These are phyloP conservation scores for Codiaeum variegatum DNA, from an alignment of 441 rosid genomes.

Conservation along the genomic window DNA sequence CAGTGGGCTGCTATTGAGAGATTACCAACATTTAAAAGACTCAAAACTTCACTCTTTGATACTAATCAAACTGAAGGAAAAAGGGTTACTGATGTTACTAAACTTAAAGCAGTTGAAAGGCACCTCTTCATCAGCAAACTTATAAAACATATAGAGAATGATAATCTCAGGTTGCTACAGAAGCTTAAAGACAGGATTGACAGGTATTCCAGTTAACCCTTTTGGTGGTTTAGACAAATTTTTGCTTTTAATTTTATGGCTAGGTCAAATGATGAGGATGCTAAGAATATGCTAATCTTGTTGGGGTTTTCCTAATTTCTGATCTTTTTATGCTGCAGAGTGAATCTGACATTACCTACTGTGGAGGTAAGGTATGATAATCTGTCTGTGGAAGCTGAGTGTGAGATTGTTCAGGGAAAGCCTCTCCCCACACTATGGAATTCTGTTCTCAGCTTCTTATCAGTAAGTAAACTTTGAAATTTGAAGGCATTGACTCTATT, in stretches of 20 bases:
- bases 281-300: too few species aligned
- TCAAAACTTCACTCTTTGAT: constrained; percentile 36
- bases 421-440: constrained; percentile 48
- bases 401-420: constrained; percentile 38
- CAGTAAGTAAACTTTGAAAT: constrained; percentile 14
- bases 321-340: too few species aligned
- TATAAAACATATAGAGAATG: constrained; percentile 48
- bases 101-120: constrained; percentile 48
- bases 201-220: constrained; percentile 36
- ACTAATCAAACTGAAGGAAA: constrained; percentile 19
- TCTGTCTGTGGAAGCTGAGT: constrained; percentile 39
- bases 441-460: constrained; percentile 2
- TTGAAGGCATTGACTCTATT: too few species aligned
- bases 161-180: constrained; percentile 43
- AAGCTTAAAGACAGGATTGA: constrained; percentile 55
- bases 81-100: constrained; percentile 38
- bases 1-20: constrained; percentile 39
- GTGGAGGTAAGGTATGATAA: constrained; percentile 41
- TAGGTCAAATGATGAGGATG: too few species aligned
- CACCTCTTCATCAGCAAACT: constrained; percentile 55
- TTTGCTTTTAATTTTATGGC: too few species aligned
- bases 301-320: too few species aligned
- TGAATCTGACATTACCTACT: constrained; percentile 38
- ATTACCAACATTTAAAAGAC: constrained; percentile 35
- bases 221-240: too few species aligned